phyloP scores from a whole-genome alignment of 176 grass and related monocot species.

The Zoysia japonica region DNA sequence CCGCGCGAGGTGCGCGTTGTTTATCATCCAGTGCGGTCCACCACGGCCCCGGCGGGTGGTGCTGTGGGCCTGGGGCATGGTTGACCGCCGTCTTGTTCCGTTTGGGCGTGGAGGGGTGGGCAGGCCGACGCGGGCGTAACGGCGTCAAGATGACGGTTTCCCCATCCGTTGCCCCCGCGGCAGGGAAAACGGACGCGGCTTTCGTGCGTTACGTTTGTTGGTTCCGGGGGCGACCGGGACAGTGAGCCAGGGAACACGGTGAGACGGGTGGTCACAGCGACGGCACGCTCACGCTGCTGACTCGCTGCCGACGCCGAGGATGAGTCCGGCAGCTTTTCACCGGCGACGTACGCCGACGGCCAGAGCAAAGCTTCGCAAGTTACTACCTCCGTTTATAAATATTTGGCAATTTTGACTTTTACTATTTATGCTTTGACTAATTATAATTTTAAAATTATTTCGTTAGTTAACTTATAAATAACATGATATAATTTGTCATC shows the following conservation, averaged over 20 bases:
- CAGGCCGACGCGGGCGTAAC: neutral
- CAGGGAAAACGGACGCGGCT: conserved; percentile 13
- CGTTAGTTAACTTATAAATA: too few relatives aligned
- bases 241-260: neutral
- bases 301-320: neutral
- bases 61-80: neutral
- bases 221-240: neutral
- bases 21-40: conserved; percentile 21
- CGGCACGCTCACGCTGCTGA: conserved; percentile 5
- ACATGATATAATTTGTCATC: too few relatives aligned
- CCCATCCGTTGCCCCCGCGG: neutral
- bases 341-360: too few relatives aligned
- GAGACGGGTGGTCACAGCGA: neutral
- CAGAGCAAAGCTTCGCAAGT: neutral
- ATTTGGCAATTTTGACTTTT: too few relatives aligned
- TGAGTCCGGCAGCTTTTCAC: neutral
- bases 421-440: too few relatives aligned
- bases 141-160: neutral
- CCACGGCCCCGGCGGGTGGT: too few relatives aligned
- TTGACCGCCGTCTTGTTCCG: conserved; percentile 31
- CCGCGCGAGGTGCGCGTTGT: conserved; percentile 15
- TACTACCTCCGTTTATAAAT: too few relatives aligned
- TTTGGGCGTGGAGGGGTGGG: neutral
- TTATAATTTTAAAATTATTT: too few relatives aligned
- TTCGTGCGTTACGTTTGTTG: neutral